Conservation (phyloP, 768 basidiomycete genomes). For the Clavaria fumosa region DNA sequence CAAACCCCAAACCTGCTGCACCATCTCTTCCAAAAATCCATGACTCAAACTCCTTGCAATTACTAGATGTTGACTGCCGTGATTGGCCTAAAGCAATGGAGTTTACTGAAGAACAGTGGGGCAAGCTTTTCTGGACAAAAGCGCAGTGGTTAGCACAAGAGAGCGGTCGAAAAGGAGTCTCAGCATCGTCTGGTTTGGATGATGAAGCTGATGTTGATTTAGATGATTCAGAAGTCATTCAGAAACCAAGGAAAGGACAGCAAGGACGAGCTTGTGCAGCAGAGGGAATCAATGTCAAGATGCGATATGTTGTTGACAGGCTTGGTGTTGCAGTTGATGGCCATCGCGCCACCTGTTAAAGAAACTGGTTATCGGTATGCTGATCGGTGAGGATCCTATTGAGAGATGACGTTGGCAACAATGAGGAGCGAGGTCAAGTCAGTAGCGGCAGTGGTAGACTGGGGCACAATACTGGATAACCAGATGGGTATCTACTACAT, state of each 20-base stretch:
- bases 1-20: not conserved
- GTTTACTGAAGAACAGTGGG: no score
- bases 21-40: not conserved
- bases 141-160: not conserved
- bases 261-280: not conserved
- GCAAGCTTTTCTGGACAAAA: not conserved
- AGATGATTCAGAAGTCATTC: not conserved
- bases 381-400: no score
- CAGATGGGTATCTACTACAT: no score
- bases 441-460: no score
- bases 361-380: no score
- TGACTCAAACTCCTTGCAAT: not conserved
- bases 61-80: no score
- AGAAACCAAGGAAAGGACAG: not conserved
- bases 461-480: no score
- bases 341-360: not conserved
- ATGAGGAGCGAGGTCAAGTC: no score
- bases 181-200: not conserved
- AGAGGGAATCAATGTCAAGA: not conserved
- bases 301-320: conserved; percentile 1
- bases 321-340: not conserved
- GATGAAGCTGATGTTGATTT: not conserved
- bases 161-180: not conserved
- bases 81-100: no score
- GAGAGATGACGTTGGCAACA: no score